Base-by-base conservation (phyloP, 106 monocot species). In the Phalaenopsis aphrodite region DNA sequence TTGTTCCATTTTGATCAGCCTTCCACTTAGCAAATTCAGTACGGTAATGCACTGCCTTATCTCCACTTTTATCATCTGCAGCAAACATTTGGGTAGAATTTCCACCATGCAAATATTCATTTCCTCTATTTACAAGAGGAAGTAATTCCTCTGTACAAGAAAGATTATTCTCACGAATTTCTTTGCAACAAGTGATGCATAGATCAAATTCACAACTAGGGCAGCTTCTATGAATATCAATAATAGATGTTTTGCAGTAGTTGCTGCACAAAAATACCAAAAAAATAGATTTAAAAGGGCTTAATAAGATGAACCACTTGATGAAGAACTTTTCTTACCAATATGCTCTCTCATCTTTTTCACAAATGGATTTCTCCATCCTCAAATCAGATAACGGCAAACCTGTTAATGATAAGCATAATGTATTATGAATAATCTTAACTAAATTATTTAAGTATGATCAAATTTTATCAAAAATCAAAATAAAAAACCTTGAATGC, bases 191-290 rank as follows among this genome's bases (percentile, higher is more conserved):
- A 24, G 43, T 79, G n/a, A 94, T 79, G 77, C 94, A 94, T 36
- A 94, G 76, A 48, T 94, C 94, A 83, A 89, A 94, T 8, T 83
- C 78, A 78, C 94, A 94, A 42, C 24, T 81, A 42, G 79, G 56
- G 78, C 91, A 94, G 80, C 83, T 86, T 84, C 91, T 81, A 75
- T 91, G 89, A 52, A 91, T 75, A 74, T 94, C 91, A 42, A 83
- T 69, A 79, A 94, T 94, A 23, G 89, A 91, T 47, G 91, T 94
- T 48, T 74, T 85, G 45, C 91, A 94, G 41, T 89, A 82, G 72
- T 94, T 81, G 77, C 94, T 94, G 86, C 39, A 77, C 55, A 52
- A 65, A 79, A 79, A 64, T 10, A 82, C 43, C 41, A 17, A 81
- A 18, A 17, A 83, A 1, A 19, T 42, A 57, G 57, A 3, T 16